Conservation (phyloP, 202 grass and related monocot genomes). For the Brachypodium distachyon region DNA sequence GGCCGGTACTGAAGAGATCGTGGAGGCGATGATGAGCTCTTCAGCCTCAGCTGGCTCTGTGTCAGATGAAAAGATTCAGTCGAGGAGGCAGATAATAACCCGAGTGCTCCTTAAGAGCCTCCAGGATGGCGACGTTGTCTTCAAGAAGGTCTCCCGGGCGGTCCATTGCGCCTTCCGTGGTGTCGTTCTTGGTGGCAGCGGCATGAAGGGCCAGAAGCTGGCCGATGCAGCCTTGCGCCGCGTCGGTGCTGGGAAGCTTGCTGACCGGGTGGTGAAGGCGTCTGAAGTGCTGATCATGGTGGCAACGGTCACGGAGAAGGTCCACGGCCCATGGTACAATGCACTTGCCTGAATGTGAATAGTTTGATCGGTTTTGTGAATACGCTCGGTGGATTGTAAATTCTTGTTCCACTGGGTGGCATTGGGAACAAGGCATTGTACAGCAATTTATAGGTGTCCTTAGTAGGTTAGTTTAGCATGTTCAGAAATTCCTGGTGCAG, state of each 20-base stretch:
- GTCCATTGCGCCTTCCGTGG: slow-evolving; percentile 58
- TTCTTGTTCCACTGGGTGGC: slow-evolving; percentile 28
- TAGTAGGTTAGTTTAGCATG: slow-evolving; percentile 4
- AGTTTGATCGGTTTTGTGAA: slow-evolving; percentile 35
- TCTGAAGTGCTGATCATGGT: slow-evolving; percentile 43
- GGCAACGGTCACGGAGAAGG: slow-evolving; percentile 43
- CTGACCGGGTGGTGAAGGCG: slow-evolving; percentile 36
- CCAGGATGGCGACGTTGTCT: slow-evolving; percentile 47
- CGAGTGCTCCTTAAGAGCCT: slow-evolving; percentile 79
- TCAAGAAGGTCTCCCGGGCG: slow-evolving; percentile 52
- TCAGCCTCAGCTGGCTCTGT: slow-evolving; percentile 18
- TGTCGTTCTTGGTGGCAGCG: slow-evolving; percentile 45
- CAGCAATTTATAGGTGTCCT: slow-evolving; percentile 26
- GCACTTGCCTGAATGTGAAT: slow-evolving; percentile 42
- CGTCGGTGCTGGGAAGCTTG: slow-evolving; percentile 33
- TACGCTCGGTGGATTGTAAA: slow-evolving; percentile 29
- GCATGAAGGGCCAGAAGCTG: slow-evolving; percentile 48
- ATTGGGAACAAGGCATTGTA: slow-evolving; percentile 26
- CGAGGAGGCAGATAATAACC: slow-evolving; percentile 56
- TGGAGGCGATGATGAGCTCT: slow-evolving; percentile 46
- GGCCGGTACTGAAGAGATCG: slow-evolving; percentile 57
- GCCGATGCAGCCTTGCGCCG: slow-evolving; percentile 47
- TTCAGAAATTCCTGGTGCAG: slow-evolving; percentile 17
- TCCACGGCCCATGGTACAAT: slow-evolving; percentile 79
- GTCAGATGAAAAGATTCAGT: slow-evolving; percentile 32